A percentile compares a stretch with the other conserved stretches of the same genome.
Evolutionary conservation across 2,329 filamentous ascomycete genomes (phyloP).

Genomic region (Fusarium incarnatum): DNA sequence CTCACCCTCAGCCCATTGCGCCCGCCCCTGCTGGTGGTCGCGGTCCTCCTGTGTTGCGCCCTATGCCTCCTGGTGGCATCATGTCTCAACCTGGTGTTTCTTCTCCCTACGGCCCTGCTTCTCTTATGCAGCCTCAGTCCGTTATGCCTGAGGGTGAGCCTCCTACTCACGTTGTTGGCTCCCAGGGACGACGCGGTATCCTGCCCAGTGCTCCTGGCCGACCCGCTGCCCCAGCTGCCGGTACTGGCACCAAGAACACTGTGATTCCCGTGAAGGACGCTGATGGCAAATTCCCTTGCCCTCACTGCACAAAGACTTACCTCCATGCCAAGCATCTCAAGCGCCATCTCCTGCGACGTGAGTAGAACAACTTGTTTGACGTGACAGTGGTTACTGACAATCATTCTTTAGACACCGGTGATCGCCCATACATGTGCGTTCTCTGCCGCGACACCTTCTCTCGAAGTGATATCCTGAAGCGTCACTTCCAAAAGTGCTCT

Average conservation of each 20-base stretch:
- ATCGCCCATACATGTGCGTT: conserved; percentile 98
- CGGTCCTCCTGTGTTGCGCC: conserved; percentile 70
- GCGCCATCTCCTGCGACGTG: conserved; percentile 94
- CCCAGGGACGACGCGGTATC: conserved; percentile 91
- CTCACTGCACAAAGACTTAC: conserved; percentile 98
- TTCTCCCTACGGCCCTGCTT: conserved; percentile 70
- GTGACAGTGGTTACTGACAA: conserved; percentile 45
- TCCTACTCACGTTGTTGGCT: conserved; percentile 93
- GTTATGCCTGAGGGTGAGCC: conserved; percentile 70
- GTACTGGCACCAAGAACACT: conserved; percentile 79
- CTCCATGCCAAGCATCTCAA: conserved; percentile 97
- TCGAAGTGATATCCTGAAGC: conserved; percentile 96
- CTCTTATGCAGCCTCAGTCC: conserved; percentile 67
- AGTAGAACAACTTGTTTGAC: conserved; percentile 62
- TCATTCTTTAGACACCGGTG: conserved; percentile 81
- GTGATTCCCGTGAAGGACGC: conserved; percentile 94
- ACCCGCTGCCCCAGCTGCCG: conserved; percentile 78
- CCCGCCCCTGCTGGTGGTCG: conserved; percentile 72
- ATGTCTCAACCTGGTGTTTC: conserved; percentile 68
- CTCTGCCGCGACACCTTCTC: conserved; percentile 98
- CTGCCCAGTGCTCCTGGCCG: conserved; percentile 90
- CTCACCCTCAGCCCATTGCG: conserved; percentile 80
- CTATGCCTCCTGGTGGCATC: conserved; percentile 76
- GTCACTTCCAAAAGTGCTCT: conserved; percentile 99
- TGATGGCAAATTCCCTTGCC: conserved; percentile 97